A percentile compares a stretch with the other conserved stretches of the same genome.
These are phyloP conservation scores for Ganoderma lucidum DNA, from an alignment of 1,284 basidiomycete species.

Conservation along the genomic window DNA sequence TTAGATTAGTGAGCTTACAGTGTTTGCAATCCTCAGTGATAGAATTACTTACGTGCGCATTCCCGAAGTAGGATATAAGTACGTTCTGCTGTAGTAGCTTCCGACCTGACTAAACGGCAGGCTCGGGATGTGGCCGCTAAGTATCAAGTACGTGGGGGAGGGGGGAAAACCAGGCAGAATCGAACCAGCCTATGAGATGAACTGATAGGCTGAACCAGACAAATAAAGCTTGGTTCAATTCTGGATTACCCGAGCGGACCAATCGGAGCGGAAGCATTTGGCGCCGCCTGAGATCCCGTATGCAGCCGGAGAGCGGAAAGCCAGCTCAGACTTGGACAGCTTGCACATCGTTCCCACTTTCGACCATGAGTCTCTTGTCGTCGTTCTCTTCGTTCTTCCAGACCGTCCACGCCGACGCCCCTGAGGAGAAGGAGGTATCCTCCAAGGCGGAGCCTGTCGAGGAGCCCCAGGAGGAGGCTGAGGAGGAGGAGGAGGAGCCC, in stretches of 20 bases:
- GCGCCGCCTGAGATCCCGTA: slow-evolving; percentile 15
- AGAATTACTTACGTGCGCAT: no score
- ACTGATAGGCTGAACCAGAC: no score
- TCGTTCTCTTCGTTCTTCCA: slow-evolving; percentile 72
- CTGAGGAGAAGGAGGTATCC: slow-evolving; percentile 49
- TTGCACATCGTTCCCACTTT: slow-evolving; percentile 8
- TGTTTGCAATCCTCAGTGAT: no score
- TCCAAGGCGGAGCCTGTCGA: slow-evolving; percentile 43
- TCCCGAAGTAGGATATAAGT: no score
- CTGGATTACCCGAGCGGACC: neutral
- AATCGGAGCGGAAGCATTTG: slow-evolving; percentile 21
- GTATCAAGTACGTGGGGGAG: no score
- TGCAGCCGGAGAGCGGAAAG: slow-evolving; percentile 16
- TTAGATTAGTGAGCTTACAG: no score
- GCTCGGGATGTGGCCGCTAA: no score
- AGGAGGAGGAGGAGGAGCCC: slow-evolving; percentile 57
- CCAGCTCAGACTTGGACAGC: slow-evolving; percentile 10
- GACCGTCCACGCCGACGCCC: slow-evolving; percentile 65
- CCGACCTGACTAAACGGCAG: no score
- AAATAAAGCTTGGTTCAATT: neutral
- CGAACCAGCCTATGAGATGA: no score
- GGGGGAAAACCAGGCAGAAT: no score
- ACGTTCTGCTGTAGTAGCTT: no score
- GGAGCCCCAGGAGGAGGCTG: slow-evolving; percentile 42
- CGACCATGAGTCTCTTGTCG: slow-evolving; percentile 53